These are phyloP conservation scores for Alternaria gaisen DNA, from an alignment of 2,329 filamentous ascomycete genomes.

Conservation along the genomic window DNA sequence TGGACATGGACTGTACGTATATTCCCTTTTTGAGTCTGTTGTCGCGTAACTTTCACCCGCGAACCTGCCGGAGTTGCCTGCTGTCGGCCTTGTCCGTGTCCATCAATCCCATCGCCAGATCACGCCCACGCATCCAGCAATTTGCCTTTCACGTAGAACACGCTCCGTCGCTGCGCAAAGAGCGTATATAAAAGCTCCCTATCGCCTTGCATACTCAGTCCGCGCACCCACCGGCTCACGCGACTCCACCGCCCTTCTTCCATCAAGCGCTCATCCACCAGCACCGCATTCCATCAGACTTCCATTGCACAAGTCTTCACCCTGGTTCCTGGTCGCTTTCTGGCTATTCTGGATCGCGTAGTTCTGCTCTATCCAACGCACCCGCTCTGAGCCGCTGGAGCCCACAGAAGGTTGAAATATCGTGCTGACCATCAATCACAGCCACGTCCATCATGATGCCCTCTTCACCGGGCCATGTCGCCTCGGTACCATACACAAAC, in stretches of 20 bases:
- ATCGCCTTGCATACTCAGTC: constrained; percentile 22
- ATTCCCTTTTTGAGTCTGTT: constrained; percentile 45
- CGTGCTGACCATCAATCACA: constrained; percentile 57
- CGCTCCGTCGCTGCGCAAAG: constrained; percentile 20
- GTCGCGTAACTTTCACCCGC: constrained; percentile 27
- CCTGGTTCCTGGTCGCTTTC: constrained; percentile 40
- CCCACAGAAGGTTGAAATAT: constrained; percentile 45
- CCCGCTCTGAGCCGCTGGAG: constrained; percentile 44
- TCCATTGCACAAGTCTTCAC: constrained; percentile 41
- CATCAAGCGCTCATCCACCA: constrained; percentile 46
- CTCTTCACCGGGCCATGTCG: constrained; percentile 69
- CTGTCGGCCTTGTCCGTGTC: constrained; percentile 42
- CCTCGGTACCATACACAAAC: constrained; percentile 71
- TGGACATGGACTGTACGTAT: constrained; percentile 68
- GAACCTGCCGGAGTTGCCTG: constrained; percentile 28
- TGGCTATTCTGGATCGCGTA: constrained; percentile 56
- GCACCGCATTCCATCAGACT: constrained; percentile 52
- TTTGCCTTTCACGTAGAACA: constrained; percentile 26
- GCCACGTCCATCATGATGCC: constrained; percentile 70
- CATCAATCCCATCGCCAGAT: constrained; percentile 46
- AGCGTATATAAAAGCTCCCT: constrained; percentile 25
- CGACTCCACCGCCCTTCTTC: constrained; percentile 34
- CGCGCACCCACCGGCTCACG: constrained; percentile 31
- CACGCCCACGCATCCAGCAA: constrained; percentile 43
- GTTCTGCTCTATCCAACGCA: constrained; percentile 47